Base-by-base conservation (phyloP, 805 yeast species). In the Sugiyamaella americana region DNA sequence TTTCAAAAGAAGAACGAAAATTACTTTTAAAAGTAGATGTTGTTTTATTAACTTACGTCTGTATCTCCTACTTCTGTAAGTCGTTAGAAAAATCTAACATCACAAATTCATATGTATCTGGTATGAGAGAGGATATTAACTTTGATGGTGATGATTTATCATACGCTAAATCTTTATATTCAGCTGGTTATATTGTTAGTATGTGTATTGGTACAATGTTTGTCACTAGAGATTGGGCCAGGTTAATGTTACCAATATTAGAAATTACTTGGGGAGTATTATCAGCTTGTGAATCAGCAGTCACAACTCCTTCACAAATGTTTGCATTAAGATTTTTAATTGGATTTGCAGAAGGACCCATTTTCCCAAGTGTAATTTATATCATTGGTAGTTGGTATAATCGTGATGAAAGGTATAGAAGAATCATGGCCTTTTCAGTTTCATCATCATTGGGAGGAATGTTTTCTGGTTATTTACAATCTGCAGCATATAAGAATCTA, bases 61-160 rank as follows among this genome's bases (percentile, higher is more conserved):
- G 68, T 44, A 43, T 59, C 19, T 63, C 72, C 4, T 69, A 64
- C 56, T 70, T 70, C 58, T 68, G 70, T 41, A 79, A 78, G 52
- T 73, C 76, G 49, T 58, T 79, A 32, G 83, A 79, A 58, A 67
- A 75, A 43, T 59, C 71, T 36, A 75, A 75, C 48, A 54, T 76
- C 47, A 59, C 70, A 20, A 70, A 74, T 51, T 82, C 84, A 2
- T 79, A 76, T 56, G 79, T 73, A 23, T 68, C 78, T 11, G 82
- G 82, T 5, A 73, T 79, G 80, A 65, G 73, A 48, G 75, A 73
- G 50, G 82, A 52, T 19, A 63, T 75, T 38, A 30, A 52, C 17
- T 54, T 66, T 43, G 63, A 58, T 16, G 77, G 75, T 2, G 69
- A 75, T 49, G 76, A 75, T 51, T 64, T 74, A 40, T 68, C 72